Conservation (phyloP, 2,329 filamentous ascomycete species). For the Colletotrichum theobromicola region DNA sequence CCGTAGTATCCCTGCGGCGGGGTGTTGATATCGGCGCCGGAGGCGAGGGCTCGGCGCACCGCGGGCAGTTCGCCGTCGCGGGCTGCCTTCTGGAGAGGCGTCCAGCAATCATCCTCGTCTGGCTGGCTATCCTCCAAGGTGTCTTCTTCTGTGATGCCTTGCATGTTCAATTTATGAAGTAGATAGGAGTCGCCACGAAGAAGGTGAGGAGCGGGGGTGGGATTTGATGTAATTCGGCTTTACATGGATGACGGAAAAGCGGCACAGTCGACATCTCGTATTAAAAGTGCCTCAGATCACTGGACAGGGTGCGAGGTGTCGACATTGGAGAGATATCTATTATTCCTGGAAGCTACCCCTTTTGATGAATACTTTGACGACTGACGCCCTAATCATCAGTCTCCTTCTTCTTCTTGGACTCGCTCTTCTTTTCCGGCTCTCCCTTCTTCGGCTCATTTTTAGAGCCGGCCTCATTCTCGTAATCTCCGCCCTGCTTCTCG, state of each 20-base stretch:
- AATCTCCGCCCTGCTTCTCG: slow-evolving; percentile 44
- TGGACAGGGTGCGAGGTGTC: background rate
- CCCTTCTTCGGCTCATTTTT: slow-evolving; percentile 40
- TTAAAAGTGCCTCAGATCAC: background rate
- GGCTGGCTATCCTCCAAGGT: background rate
- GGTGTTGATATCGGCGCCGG: slow-evolving; percentile 34
- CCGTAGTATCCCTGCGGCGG: slow-evolving; percentile 37
- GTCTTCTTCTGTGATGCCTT: background rate
- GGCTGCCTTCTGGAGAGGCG: slow-evolving; percentile 37
- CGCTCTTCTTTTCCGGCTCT: slow-evolving; percentile 29
- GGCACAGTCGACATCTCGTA: background rate
- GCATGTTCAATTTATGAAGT: background rate
- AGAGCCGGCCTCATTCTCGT: slow-evolving; percentile 44
- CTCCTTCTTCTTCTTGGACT: slow-evolving; percentile 25
- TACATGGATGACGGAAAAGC: background rate
- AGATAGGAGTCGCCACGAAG: background rate
- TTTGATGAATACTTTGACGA: background rate
- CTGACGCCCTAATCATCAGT: background rate
- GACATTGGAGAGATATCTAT: background rate
- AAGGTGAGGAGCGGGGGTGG: background rate
- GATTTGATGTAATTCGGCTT: background rate
- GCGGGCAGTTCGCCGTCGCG: slow-evolving; percentile 31
- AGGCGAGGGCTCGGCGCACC: slow-evolving; percentile 29
- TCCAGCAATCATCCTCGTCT: slow-evolving; percentile 36
- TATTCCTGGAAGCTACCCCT: background rate